Conservation (phyloP, 2,329 filamentous ascomycete species). For the Colletotrichum horii region DNA sequence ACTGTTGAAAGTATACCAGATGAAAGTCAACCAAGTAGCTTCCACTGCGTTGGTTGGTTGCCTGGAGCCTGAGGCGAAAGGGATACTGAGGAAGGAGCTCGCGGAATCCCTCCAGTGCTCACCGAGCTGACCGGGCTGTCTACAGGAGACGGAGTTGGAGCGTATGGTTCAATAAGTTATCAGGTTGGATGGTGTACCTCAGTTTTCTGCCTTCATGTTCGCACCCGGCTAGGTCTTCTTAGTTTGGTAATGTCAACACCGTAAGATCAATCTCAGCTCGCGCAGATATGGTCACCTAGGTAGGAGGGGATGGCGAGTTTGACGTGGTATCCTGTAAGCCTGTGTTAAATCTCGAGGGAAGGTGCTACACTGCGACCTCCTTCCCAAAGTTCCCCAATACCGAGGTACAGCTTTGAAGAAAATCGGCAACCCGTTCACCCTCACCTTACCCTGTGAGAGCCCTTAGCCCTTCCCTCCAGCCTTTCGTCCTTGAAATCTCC, state of each 20-base stretch:
- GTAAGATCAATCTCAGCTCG: not conserved
- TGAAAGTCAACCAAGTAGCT: not conserved
- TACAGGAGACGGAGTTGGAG: not conserved
- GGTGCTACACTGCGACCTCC: not conserved
- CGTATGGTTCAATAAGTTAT: not conserved
- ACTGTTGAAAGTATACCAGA: not conserved
- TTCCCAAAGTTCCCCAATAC: not conserved
- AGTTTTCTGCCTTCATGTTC: not conserved
- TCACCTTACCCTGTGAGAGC: not conserved
- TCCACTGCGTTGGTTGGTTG: not conserved
- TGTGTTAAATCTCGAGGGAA: not conserved
- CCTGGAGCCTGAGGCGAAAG: not conserved
- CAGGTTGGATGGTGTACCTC: not conserved
- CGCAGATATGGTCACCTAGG: fast-evolving
- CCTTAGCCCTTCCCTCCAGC: not conserved
- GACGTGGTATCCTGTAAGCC: fast-evolving
- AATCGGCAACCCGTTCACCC: not conserved
- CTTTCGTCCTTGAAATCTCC: not conserved
- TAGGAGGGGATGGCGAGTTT: fast-evolving
- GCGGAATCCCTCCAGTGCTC: not conserved
- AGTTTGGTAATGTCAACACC: not conserved
- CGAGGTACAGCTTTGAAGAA: not conserved
- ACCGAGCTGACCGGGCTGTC: not conserved
- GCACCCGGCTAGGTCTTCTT: not conserved
- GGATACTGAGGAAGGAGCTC: not conserved